A percentile compares a stretch with the other conserved stretches of the same genome.
Evolutionary conservation across 352 stramenopile genomes (phyloP).

Genomic region (Paralagenidium karlingii): DNA sequence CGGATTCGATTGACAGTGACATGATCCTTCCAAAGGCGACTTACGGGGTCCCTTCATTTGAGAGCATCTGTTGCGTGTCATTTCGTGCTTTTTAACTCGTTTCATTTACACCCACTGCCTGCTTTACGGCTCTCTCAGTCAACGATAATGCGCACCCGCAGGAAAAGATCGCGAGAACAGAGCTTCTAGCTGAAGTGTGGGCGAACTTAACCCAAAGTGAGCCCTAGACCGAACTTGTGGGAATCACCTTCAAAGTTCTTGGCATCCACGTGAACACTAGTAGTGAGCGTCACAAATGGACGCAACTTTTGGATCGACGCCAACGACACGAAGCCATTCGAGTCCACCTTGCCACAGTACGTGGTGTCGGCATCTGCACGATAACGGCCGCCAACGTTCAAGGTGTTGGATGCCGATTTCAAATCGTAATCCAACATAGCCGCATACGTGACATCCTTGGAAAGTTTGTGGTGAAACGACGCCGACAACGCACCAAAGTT

Average conservation of each 20-base stretch:
- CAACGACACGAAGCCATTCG: conserved; percentile 65
- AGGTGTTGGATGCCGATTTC: conserved; percentile 66
- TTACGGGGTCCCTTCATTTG: too few relatives aligned
- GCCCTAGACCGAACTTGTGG: conserved; percentile 74
- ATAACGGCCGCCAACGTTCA: conserved; percentile 65
- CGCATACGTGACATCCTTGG: conserved; percentile 59
- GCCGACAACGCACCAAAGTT: conserved; percentile 64
- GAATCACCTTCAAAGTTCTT: conserved; percentile 80
- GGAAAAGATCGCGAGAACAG: background rate
- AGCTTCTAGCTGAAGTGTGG: background rate
- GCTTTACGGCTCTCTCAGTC: too few relatives aligned
- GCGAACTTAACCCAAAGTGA: conserved; percentile 53
- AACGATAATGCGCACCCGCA: too few relatives aligned
- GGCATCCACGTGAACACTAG: conserved; percentile 67
- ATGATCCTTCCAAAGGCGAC: too few relatives aligned
- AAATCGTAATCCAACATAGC: conserved; percentile 76
- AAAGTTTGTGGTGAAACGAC: conserved; percentile 77
- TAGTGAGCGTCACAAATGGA: conserved; percentile 57
- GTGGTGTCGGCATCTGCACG: conserved; percentile 64
- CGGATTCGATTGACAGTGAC: too few relatives aligned
- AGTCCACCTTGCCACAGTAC: conserved; percentile 75
- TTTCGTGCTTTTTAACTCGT: too few relatives aligned
- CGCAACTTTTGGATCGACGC: conserved; percentile 68
- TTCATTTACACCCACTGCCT: too few relatives aligned
- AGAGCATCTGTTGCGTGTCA: too few relatives aligned